Evolutionary conservation across 1,284 basidiomycete genomes (phyloP), one percentile per base, ranked within the genome.

Genomic region (Fomitopsis palustris): DNA sequence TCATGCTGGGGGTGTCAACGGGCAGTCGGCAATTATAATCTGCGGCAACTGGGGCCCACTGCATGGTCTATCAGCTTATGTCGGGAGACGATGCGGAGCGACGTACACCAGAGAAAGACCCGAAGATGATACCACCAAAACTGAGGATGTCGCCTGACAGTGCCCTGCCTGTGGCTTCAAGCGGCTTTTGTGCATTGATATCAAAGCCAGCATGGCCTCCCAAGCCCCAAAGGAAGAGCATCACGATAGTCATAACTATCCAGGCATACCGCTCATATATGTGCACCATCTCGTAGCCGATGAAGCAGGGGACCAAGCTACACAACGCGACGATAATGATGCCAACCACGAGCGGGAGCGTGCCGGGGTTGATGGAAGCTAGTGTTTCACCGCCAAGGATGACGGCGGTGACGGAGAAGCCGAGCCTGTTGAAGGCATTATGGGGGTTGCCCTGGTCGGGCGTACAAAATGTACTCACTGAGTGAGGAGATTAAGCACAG

Each of bases 211-310:
- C 82, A 14, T 77, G 74, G 17, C 77, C 77, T 1, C 82, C 84
- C 1, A 87, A 64, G 17, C 82, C 86, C 64, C 81, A 81, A 43
- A 81, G 74, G 65, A 84, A 81, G 61, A 79, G 72, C 76, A 84
- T 84, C 65, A 85, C 78, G 67, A 85, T 72, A 57, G 82, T 72
- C 35, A 80, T 77, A 27, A 81, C 70, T 3, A 83, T 77, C 87
- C 87, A 89, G 8, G 84, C 80, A 61, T 83, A 86, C 14, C 83
- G 78, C 63, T 88, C 85, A 66, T 84, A 87, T 57, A 77, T 66
- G 65, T 86, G 84, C 12, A 87, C 75, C 56, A 84, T 72, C 59
- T 80, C 66, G 65, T 87, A 81, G 2, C 79, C 80, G 21, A 81
- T 64, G 58, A 81, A 79, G 60, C 80, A 81, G 17, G 80, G 80